Conservation (phyloP, 2,329 filamentous ascomycete genomes). For the Penicillium expansum region DNA sequence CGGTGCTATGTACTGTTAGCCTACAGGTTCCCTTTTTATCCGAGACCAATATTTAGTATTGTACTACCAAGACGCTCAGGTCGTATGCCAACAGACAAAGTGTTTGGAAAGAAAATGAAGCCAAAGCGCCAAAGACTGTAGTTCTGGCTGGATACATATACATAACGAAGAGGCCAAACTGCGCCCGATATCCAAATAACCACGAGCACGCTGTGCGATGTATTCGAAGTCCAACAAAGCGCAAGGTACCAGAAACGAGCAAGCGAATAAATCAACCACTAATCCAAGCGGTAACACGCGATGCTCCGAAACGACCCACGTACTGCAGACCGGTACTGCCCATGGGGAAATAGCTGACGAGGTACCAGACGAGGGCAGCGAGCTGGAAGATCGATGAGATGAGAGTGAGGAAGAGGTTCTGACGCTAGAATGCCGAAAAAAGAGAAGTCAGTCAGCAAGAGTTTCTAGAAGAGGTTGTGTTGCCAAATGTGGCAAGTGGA, state of each 20-base stretch:
- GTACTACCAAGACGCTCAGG: background rate
- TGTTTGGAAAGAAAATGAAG: background rate
- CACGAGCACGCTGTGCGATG: background rate
- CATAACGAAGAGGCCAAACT: background rate
- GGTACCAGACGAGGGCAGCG: constrained; percentile 81
- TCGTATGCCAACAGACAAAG: background rate
- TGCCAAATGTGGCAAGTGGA: background rate
- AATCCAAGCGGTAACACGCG: constrained; percentile 85
- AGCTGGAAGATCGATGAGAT: constrained; percentile 81
- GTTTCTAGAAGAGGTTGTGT: background rate
- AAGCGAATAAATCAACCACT: constrained; percentile 53
- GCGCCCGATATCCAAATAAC: background rate
- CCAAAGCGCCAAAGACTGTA: background rate
- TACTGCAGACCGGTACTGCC: constrained; percentile 83
- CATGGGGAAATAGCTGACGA: constrained; percentile 98
- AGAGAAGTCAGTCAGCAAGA: constrained; percentile 23
- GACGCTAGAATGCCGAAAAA: constrained; percentile 58
- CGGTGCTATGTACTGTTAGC: background rate
- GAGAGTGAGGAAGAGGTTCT: constrained; percentile 79
- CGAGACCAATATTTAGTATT: background rate
- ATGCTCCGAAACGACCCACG: constrained; percentile 80
- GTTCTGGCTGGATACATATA: background rate
- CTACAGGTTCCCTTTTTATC: background rate
- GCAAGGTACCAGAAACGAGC: background rate
- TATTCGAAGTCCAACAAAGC: background rate